Evolutionary conservation across 176 grass and related monocot species (phyloP).

Genomic region (Coix lacrymajobi): DNA sequence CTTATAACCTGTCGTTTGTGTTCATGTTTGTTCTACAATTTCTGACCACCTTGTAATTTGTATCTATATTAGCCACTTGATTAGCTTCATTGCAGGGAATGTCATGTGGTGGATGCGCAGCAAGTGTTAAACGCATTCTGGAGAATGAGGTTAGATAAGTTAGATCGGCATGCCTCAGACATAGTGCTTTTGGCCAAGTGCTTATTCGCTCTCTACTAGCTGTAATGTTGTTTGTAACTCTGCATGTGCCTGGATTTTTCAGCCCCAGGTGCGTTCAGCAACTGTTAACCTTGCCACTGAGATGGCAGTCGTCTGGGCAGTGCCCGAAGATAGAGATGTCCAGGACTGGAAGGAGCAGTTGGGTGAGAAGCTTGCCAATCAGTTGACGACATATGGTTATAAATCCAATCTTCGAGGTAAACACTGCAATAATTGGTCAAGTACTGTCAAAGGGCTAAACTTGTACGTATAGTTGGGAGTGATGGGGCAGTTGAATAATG

Average conservation of each 20-base stretch:
- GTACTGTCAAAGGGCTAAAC: background rate
- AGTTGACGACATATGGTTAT: constrained; percentile 72
- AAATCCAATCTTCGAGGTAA: constrained; percentile 93
- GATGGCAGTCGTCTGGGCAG: constrained; percentile 71
- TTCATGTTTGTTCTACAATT: background rate
- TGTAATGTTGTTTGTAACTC: constrained; percentile 22
- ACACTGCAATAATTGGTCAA: background rate
- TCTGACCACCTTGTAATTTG: background rate
- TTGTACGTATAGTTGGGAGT: background rate
- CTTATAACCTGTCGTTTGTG: background rate
- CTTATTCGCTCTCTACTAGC: background rate
- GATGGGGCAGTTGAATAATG: background rate
- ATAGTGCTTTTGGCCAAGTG: background rate
- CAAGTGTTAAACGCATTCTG: constrained; percentile 87
- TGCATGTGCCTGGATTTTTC: constrained; percentile 29
- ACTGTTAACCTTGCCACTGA: constrained; percentile 96
- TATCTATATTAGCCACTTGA: constrained; percentile 17
- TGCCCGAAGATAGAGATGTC: constrained; percentile 37
- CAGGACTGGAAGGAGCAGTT: constrained; percentile 78
- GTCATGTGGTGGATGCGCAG: constrained; percentile 91
- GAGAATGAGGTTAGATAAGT: constrained; percentile 69
- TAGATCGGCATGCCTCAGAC: background rate
- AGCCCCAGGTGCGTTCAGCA: constrained; percentile 74
- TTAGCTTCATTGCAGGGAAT: constrained; percentile 69
- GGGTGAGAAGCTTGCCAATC: constrained; percentile 72